Conservation (phyloP, 305 asterid species). For the Stenogyne calaminthoides region DNA sequence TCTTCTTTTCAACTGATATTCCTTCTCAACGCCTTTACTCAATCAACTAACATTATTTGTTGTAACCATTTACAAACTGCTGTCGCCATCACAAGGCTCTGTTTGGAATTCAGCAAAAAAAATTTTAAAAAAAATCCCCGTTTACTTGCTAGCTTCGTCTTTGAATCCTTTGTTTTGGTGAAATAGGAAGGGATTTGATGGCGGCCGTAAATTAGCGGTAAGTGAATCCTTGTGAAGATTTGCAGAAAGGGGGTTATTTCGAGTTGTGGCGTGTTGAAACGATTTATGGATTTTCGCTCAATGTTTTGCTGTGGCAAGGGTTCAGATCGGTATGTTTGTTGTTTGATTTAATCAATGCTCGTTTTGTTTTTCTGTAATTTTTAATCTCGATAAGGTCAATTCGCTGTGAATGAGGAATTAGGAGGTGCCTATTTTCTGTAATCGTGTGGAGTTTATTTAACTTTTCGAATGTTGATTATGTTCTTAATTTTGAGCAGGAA, state of each 20-base stretch:
- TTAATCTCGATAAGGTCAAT: constrained; percentile 7
- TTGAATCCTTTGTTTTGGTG: constrained; percentile 20
- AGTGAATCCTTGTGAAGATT: constrained; percentile 14
- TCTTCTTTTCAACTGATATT: constrained; percentile 22
- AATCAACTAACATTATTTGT: constrained; percentile 19
- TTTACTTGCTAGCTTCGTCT: constrained; percentile 24
- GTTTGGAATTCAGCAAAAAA: constrained; percentile 19
- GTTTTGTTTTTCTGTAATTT: constrained; percentile 21
- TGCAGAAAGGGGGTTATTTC: constrained; percentile 31
- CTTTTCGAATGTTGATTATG: constrained; percentile 19
- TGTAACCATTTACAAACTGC: constrained; percentile 24
- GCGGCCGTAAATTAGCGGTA: constrained; percentile 16
- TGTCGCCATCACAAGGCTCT: constrained; percentile 21
- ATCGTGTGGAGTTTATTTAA: constrained; percentile 5
- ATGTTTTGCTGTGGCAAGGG: constrained; percentile 68
- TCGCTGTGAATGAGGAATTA: constrained; percentile 2
- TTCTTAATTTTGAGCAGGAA: constrained; percentile 50
- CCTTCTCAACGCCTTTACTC: constrained; percentile 32
- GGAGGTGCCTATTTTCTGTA: not conserved
- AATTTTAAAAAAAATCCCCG: not conserved
- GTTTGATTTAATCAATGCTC: constrained; percentile 27
- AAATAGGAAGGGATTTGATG: constrained; percentile 28
- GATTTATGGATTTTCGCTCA: constrained; percentile 52
- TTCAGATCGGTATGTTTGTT: constrained; percentile 68
- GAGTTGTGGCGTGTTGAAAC: constrained; percentile 26